A percentile compares a stretch with the other conserved stretches of the same genome.
phyloP scores from a whole-genome alignment of 495 filamentous ascomycete genomes.

The Penicillium arizonense region DNA sequence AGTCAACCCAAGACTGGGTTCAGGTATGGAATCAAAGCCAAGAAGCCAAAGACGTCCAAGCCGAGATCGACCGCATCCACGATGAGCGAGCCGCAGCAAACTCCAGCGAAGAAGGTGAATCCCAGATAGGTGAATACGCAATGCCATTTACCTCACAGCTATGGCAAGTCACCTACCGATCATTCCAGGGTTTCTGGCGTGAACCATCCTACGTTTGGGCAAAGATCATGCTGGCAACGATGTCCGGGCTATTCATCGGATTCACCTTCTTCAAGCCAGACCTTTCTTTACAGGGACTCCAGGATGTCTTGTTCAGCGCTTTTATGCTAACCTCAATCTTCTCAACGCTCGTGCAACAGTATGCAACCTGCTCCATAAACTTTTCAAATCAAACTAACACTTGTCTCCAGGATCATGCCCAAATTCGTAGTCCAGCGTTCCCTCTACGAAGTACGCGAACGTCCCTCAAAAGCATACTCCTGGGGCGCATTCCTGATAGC shows the following conservation, averaged over 20 bases:
- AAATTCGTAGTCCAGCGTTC: conserved; percentile 64
- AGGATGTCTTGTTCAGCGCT: conserved; percentile 81
- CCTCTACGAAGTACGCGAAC: conserved; percentile 69
- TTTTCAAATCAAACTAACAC: not conserved
- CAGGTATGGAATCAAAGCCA: conserved; percentile 69
- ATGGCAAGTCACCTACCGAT: conserved; percentile 44
- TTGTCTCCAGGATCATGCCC: conserved; percentile 60
- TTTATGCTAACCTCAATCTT: conserved; percentile 82
- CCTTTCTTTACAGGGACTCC: conserved; percentile 71
- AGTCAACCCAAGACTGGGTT: conserved; percentile 79
- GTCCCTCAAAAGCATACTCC: conserved; percentile 66
- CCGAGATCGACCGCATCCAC: conserved; percentile 65
- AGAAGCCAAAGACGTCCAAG: conserved; percentile 63
- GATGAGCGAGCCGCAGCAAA: conserved; percentile 32
- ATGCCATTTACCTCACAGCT: conserved; percentile 54
- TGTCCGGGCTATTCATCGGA: conserved; percentile 69
- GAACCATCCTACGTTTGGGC: conserved; percentile 55
- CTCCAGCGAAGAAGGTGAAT: conserved; percentile 10
- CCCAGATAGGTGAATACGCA: conserved; percentile 42
- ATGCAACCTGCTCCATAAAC: conserved; percentile 7
- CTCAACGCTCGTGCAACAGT: conserved; percentile 61
- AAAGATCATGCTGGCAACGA: conserved; percentile 52
- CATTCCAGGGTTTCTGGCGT: conserved; percentile 58
- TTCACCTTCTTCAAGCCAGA: conserved; percentile 81
- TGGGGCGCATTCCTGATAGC: conserved; percentile 71